Conservation (phyloP, 1,284 basidiomycete species). For the Peniophora sp. region DNA sequence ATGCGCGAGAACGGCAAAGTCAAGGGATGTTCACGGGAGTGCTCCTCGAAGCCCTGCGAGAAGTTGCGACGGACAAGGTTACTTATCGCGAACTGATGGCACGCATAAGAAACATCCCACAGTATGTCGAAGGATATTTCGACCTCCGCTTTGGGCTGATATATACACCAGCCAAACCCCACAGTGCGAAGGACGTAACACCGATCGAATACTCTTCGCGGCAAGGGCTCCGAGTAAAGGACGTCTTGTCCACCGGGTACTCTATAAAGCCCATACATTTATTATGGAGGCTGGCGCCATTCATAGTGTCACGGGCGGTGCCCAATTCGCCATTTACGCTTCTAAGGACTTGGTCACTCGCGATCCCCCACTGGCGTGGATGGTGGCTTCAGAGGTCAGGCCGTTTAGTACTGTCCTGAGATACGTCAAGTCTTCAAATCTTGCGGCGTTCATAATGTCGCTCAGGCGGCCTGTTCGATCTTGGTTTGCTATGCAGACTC, state of each 20-base stretch:
- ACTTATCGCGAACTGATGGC: slow-evolving; percentile 12
- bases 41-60: slow-evolving; percentile 6
- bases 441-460: too few relatives aligned
- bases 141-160: background rate
- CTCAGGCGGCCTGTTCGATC: too few relatives aligned
- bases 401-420: too few relatives aligned
- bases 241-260: slow-evolving; percentile 6
- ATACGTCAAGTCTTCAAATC: too few relatives aligned
- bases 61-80: slow-evolving; percentile 4
- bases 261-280: slow-evolving; percentile 1
- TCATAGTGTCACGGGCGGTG: slow-evolving; percentile 10
- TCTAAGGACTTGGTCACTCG: background rate
- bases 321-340: slow-evolving; percentile 8
- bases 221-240: slow-evolving; percentile 5
- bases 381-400: too few relatives aligned
- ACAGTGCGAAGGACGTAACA: slow-evolving; percentile 14
- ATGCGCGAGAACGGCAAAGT: slow-evolving; percentile 9
- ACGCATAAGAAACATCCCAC: slow-evolving; percentile 4
- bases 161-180: slow-evolving; percentile 12
- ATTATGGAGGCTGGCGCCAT: slow-evolving; percentile 11
- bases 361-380: too few relatives aligned
- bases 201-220: slow-evolving; percentile 12
- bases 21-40: slow-evolving; percentile 12
- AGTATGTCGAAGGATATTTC: slow-evolving; percentile 1
- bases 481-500: too few relatives aligned